Conservation (phyloP, 2,329 filamentous ascomycete genomes). For the Cordyceps fumosorosea region DNA sequence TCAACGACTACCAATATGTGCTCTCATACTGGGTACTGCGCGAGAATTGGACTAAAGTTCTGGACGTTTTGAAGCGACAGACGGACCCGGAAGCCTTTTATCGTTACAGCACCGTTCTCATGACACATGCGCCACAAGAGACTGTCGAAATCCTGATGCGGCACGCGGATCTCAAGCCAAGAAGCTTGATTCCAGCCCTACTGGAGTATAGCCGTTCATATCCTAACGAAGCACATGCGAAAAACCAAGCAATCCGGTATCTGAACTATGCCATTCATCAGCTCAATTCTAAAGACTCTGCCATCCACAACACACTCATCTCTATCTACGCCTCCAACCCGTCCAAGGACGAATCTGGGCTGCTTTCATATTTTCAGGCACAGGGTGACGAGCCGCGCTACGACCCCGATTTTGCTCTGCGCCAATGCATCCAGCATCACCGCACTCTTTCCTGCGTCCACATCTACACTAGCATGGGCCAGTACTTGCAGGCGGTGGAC, state of each 20-base stretch:
- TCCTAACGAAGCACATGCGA: slow-evolving; percentile 52
- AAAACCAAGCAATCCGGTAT: slow-evolving; percentile 91
- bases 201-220: slow-evolving; percentile 86
- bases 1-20: slow-evolving; percentile 92
- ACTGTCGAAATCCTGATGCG: slow-evolving; percentile 95
- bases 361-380: slow-evolving; percentile 83
- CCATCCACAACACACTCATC: slow-evolving; percentile 93
- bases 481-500: slow-evolving; percentile 89
- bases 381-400: slow-evolving; percentile 83
- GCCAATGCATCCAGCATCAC: slow-evolving; percentile 89
- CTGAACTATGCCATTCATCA: slow-evolving; percentile 90
- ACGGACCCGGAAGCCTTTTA: slow-evolving; percentile 92
- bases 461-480: slow-evolving; percentile 94
- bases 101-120: slow-evolving; percentile 92
- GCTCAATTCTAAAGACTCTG: slow-evolving; percentile 70
- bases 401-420: slow-evolving; percentile 92
- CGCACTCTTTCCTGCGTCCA: slow-evolving; percentile 92
- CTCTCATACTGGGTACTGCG: slow-evolving; percentile 95
- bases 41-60: slow-evolving; percentile 81
- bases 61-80: slow-evolving; percentile 87
- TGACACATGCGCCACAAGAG: slow-evolving; percentile 78
- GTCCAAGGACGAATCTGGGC: slow-evolving; percentile 74
- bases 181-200: slow-evolving; percentile 85
- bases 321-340: slow-evolving; percentile 89
- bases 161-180: slow-evolving; percentile 75